Evolutionary conservation across 805 yeast species (phyloP).

Genomic region (Suhomyces xylopsoci): DNA sequence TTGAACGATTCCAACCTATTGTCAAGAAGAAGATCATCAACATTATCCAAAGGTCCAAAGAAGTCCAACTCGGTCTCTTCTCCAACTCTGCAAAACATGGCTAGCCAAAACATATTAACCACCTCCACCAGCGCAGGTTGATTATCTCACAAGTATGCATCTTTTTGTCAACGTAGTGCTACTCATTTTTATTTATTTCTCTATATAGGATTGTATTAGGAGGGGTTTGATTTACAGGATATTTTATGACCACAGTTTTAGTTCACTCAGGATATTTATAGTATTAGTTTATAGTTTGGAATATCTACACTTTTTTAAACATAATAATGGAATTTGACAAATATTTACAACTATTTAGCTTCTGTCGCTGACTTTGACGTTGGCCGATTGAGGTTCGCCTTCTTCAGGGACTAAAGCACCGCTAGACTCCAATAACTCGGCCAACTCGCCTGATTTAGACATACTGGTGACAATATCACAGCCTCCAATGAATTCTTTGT

Average conservation of each 20-base stretch:
- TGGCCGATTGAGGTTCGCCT: slow-evolving; percentile 37
- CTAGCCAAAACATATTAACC: background rate
- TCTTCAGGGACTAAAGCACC: slow-evolving; percentile 80
- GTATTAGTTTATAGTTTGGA: background rate
- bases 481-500: slow-evolving; percentile 93
- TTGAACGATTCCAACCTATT: slow-evolving; percentile 63
- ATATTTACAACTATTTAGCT: slow-evolving; percentile 9
- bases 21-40: slow-evolving; percentile 48
- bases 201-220: background rate
- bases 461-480: slow-evolving; percentile 91
- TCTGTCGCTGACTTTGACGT: slow-evolving; percentile 38
- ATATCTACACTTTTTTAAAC: background rate
- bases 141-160: background rate
- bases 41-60: slow-evolving; percentile 11
- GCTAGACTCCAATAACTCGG: slow-evolving; percentile 76
- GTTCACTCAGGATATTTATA: background rate
- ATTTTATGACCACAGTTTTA: background rate
- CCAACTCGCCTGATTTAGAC: slow-evolving; percentile 89
- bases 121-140: slow-evolving; percentile 1
- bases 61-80: slow-evolving; percentile 6
- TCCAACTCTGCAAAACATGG: background rate
- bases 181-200: background rate
- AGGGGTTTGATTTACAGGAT: background rate
- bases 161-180: background rate
- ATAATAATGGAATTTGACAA: background rate